A percentile compares a stretch with the other conserved stretches of the same genome.
These are phyloP conservation scores for Panellus pusillus DNA, from an alignment of 768 basidiomycete species.

Conservation along the genomic window DNA sequence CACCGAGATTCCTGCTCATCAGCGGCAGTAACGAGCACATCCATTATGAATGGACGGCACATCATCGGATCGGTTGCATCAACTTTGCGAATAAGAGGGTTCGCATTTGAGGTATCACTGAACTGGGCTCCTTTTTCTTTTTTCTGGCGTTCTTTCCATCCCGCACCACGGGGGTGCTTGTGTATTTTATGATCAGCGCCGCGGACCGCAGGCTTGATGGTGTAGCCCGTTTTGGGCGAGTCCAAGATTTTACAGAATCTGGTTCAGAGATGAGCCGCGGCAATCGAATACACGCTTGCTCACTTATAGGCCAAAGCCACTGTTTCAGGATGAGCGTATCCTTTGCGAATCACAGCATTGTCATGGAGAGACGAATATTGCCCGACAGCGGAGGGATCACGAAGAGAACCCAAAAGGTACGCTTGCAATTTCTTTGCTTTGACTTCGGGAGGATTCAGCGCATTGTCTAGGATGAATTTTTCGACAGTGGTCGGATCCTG, in stretches of 20 bases:
- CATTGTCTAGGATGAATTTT: slow-evolving; percentile 38
- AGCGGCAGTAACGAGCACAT: slow-evolving; percentile 21
- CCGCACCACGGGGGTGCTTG: slow-evolving; percentile 18
- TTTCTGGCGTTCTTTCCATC: slow-evolving; percentile 23
- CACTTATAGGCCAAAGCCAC: slow-evolving; percentile 57
- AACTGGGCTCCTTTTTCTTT: background rate
- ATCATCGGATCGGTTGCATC: slow-evolving; percentile 11
- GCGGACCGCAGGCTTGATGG: slow-evolving; percentile 36
- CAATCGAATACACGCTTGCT: slow-evolving; percentile 20
- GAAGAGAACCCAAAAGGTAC: slow-evolving; percentile 51
- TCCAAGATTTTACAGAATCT: slow-evolving; percentile 59
- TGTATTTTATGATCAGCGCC: slow-evolving; percentile 28
- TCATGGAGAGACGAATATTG: slow-evolving; percentile 59
- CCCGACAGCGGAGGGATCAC: slow-evolving; percentile 47
- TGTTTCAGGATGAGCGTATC: slow-evolving; percentile 51
- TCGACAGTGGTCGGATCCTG: slow-evolving; percentile 44
- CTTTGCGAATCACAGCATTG: slow-evolving; percentile 49
- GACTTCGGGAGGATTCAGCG: slow-evolving; percentile 19
- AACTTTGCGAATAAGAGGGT: slow-evolving; percentile 17
- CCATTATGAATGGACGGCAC: slow-evolving; percentile 31
- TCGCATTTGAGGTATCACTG: slow-evolving; percentile 6
- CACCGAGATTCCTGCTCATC: slow-evolving; percentile 15
- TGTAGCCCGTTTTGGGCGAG: slow-evolving; percentile 58
- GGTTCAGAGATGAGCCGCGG: background rate
- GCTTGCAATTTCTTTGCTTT: slow-evolving; percentile 43